Evolutionary conservation across 306 rosid genomes (phyloP), one percentile per base, ranked within the genome.

Genomic region (Castanea crenata): DNA sequence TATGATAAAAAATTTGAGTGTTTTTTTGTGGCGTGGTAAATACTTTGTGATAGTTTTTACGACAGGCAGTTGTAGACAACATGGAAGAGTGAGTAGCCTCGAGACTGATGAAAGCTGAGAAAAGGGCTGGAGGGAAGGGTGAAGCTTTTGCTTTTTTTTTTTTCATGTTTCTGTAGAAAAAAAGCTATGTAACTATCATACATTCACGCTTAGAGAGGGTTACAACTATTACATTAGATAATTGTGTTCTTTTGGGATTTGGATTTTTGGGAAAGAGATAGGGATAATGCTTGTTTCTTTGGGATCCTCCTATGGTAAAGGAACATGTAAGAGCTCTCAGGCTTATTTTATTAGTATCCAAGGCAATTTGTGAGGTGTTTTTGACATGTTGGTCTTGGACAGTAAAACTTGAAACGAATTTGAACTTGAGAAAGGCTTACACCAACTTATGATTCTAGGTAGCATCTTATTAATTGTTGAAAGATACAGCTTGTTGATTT

Each of bases 21-120:
- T 77, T 59, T 71, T 70, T 76, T 75, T 67, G 83, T 75, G 89
- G 85, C 87, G 75, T 78, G 85, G 76, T 15, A 62, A 38, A 73
- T 51, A 67, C 51, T 75, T 72, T 34, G 73, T 79, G 78, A 14
- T 41, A 41, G 46, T 74, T 41, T 29, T 41, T 64, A 59, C 79
- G 87, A 74, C 84, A 78, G 91, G 51, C 59, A 74, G 64, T 67
- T 74, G 72, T 18, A 35, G 71, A 70, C 74, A 81, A 73, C 74
- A 71, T 74, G 55, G 64, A 65, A 77, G 57, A 83, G 65, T 35
- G 64, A 56, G 83, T 79, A 63, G 71, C 80, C 87, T 89, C 87
- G 92, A 80, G 56, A 78, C 14, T 62, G 89, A 78, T 76, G 86
- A 89, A 89, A 86, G 92, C 81, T 82, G 87, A 73, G 69, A 67